A percentile compares a stretch with the other conserved stretches of the same genome.
Conservation (phyloP, 352 stramenopile species). For the Phytophthora litchii region DNA sequence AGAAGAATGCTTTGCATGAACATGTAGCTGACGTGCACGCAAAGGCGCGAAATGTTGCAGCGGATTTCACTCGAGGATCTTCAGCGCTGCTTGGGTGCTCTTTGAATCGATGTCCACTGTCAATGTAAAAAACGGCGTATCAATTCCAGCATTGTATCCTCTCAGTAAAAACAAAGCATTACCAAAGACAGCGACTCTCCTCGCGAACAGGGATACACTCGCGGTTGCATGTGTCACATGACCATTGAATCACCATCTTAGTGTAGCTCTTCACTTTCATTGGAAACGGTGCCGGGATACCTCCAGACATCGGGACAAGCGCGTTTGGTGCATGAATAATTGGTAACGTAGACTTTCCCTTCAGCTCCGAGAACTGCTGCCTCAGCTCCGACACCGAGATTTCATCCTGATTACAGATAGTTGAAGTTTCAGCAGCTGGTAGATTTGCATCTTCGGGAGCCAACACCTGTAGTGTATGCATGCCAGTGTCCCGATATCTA, state of each 20-base stretch:
- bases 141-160: neutral
- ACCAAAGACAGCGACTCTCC: conserved; percentile 81
- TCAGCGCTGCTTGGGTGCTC: conserved; percentile 52
- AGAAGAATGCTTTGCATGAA: conserved; percentile 66
- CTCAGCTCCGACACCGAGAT: conserved; percentile 17
- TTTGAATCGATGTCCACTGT: conserved; percentile 74
- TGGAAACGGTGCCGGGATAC: neutral
- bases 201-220: conserved; percentile 82
- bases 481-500: neutral
- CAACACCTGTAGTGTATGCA: neutral
- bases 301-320: neutral
- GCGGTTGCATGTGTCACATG: conserved; percentile 56
- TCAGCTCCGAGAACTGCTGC: conserved; percentile 11
- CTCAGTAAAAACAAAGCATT: conserved; percentile 13
- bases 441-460: neutral
- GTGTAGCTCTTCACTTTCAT: conserved; percentile 33
- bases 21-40: conserved; percentile 66
- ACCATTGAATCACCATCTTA: conserved; percentile 71
- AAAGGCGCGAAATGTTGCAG: conserved; percentile 45
- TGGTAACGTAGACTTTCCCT: conserved; percentile 8
- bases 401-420: conserved; percentile 20
- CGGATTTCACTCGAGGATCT: conserved; percentile 46
- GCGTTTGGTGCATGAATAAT: conserved; percentile 1
- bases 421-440: conserved; percentile 19
- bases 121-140: conserved; percentile 15